phyloP scores from a whole-genome alignment of 768 basidiomycete species.

The Clavulina sp. region DNA sequence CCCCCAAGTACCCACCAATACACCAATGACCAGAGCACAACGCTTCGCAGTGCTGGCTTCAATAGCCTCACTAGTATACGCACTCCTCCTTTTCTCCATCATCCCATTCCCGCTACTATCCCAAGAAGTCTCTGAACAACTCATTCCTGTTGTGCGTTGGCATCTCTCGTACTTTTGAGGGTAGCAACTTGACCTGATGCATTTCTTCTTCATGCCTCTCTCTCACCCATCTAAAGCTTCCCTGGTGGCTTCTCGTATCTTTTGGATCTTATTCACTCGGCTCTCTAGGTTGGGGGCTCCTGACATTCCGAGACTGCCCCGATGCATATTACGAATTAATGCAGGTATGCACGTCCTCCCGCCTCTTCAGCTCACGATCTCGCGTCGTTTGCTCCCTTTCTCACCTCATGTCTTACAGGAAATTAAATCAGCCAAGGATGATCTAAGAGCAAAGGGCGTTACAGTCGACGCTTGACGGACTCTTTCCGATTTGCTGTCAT shows the following conservation, averaged over 20 bases:
- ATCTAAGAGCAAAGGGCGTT: constrained; percentile 8
- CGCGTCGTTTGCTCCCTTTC: not conserved
- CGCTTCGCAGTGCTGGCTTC: constrained; percentile 2
- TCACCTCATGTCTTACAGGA: constrained; percentile 5
- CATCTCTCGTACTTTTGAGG: not conserved
- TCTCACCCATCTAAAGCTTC: constrained; percentile 1
- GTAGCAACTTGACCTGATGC: not conserved
- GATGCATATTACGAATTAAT: constrained; percentile 11
- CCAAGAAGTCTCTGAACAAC: constrained; percentile 3
- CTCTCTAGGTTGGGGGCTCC: constrained; percentile 9
- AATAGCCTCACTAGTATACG: constrained; percentile 4
- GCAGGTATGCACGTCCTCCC: constrained; percentile 1
- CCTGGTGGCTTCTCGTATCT: constrained; percentile 11
- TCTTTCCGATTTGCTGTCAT: not conserved
- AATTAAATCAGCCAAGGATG: constrained; percentile 10
- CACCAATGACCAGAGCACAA: constrained; percentile 10
- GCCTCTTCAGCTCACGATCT: not conserved
- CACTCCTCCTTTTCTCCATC: constrained; percentile 7
- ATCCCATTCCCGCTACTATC: constrained; percentile 6
- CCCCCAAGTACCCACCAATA: too few species aligned
- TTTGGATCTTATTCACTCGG: constrained; percentile 10
- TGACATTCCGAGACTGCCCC: constrained; percentile 11
- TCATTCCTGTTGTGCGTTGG: constrained; percentile 9
- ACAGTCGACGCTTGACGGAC: constrained; percentile 4
- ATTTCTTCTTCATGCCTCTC: not conserved